These are phyloP conservation scores for Apium graveolens DNA, from an alignment of 129 eudicot species.

Conservation along the genomic window DNA sequence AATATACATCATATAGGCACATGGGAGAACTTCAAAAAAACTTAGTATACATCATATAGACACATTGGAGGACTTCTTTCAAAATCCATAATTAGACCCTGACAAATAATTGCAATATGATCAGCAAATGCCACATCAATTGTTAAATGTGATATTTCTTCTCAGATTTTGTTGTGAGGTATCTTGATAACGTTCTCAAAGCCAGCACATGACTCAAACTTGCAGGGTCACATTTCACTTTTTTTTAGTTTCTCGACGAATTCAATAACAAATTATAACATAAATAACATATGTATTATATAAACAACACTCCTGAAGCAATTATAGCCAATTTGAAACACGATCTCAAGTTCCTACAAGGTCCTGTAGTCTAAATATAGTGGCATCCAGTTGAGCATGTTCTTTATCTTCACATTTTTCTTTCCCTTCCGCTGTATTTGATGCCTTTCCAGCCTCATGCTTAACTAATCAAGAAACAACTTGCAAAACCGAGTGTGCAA, in stretches of 20 bases:
- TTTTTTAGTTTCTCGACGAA: background rate
- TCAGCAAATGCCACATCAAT: background rate
- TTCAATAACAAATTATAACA: background rate
- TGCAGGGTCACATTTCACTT: background rate
- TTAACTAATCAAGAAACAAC: background rate
- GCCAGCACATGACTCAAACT: background rate
- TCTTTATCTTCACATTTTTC: background rate
- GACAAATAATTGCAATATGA: background rate
- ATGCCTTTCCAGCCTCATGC: background rate
- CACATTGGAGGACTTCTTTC: background rate
- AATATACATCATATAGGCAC: background rate
- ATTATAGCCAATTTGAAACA: background rate
- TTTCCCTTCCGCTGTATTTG: background rate
- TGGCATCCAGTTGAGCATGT: background rate
- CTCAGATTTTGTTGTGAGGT: background rate
- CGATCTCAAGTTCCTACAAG: background rate
- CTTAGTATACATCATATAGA: background rate
- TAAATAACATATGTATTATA: background rate
- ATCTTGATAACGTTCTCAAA: background rate
- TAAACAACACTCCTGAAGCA: background rate
- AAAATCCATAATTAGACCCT: background rate
- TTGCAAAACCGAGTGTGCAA: background rate
- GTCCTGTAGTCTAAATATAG: background rate
- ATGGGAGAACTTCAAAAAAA: background rate
- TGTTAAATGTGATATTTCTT: background rate